Evolutionary conservation across 2,329 filamentous ascomycete species (phyloP), one percentile per base, ranked within the genome.

Genomic region (Fusarium penzigii): DNA sequence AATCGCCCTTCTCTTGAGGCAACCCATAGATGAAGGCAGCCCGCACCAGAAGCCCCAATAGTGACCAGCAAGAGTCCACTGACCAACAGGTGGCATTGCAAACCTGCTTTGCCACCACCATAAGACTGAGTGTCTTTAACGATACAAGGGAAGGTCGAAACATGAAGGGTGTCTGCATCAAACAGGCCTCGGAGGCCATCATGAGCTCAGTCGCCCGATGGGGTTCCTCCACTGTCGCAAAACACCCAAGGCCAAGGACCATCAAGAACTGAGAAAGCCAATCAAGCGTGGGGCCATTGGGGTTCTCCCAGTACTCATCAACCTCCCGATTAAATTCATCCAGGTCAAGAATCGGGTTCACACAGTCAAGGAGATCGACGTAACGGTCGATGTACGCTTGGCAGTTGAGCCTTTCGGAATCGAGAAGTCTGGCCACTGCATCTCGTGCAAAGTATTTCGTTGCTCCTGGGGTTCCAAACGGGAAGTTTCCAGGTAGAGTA

Each of bases 11-110:
- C 20, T 69, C 67, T 29, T 70, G 68, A 1, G 70, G 69, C n/a
- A 72, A 53, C 8, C 68, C 70, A 44, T 66, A 68, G 42, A 70
- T 70, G 49, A 70, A 68, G 14, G 68, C 64, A 2, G 68, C 62
- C 36, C 70, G 66, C 1, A 72, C 65, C n/a, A 71, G 55, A 42
- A 71, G 43, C 3, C 70, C 70, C 5, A 70, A 55, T 2, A 72
- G 60, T 3, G 69, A 68, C 68, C 68, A 72, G 41, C 65, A 69
- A 3, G 70, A 71, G 48, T 72, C 70, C 2, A 69, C 63, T 3
- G 69, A 65, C 70, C 70, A 72, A 49, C 70, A 72, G 0, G 69
- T 72, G 12, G 70, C 66, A 49, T 72, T 72, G 58, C 69, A 71
- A 8, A 70, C 62, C 41, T 70, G 67, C 55, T 71, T 72, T 25